Conservation (phyloP, 2,329 filamentous ascomycete genomes). For the Trichophyton simii region DNA sequence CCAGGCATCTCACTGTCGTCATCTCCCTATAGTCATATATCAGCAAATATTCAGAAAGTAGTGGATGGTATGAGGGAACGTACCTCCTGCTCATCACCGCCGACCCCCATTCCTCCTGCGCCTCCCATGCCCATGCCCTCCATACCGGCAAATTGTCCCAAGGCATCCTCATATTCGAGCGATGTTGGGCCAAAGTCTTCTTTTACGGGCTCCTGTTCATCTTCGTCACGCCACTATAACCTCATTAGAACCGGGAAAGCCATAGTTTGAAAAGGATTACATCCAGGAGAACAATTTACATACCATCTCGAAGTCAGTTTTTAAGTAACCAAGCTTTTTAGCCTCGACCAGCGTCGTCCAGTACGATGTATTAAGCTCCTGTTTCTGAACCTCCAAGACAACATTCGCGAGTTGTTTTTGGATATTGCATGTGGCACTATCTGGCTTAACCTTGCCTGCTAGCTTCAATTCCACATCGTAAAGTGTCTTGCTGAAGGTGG, state of each 20-base stretch:
- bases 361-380: constrained; percentile 86
- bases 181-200: no score
- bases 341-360: constrained; percentile 83
- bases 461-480: constrained; percentile 82
- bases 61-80: background rate
- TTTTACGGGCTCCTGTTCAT: no score
- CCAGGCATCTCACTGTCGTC: constrained; percentile 76
- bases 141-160: no score
- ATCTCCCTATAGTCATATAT: constrained; percentile 8
- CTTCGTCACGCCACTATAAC: constrained; percentile 25
- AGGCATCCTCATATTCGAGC: no score
- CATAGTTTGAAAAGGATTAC: no score
- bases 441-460: constrained; percentile 78
- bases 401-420: constrained; percentile 36
- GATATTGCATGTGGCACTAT: constrained; percentile 50
- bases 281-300: constrained; percentile 15
- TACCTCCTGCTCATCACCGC: constrained; percentile 38
- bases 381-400: constrained; percentile 89
- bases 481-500: constrained; percentile 68
- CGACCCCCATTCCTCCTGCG: constrained; percentile 56
- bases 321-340: constrained; percentile 87
- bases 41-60: background rate
- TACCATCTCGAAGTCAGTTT: constrained; percentile 97
- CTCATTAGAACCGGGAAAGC: background rate
- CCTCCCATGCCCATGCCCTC: no score